Evolutionary conservation across 257 asterid species (phyloP), one percentile per base, ranked within the genome.

Genomic region (Jaltomata sinuosa): DNA sequence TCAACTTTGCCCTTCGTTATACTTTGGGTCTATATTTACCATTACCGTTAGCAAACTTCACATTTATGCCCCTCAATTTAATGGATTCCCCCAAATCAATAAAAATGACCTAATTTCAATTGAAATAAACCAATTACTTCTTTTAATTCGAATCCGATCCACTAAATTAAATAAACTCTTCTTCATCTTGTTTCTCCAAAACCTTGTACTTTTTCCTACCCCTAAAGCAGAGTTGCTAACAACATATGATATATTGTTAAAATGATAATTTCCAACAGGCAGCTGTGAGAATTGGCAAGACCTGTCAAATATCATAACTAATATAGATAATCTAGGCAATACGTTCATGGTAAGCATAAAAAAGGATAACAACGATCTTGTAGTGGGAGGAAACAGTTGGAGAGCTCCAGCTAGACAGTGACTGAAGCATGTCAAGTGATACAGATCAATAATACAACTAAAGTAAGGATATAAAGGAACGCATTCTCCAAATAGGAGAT

Each of bases 201-300:
- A n/a, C n/a, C n/a, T n/a, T n/a, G n/a, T n/a, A n/a, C n/a, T n/a
- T n/a, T n/a, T n/a, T n/a, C n/a, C n/a, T n/a, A n/a, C n/a, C n/a
- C n/a, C 84, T 83, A 81, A 77, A 89, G 83, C 82, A 80, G 52
- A 67, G 54, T 80, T 31, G 80, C 61, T 25, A 84, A 31, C 57
- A 45, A 74, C 71, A 81, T 80, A 69, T 42, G 29, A 31, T 67
- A 64, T 64, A 76, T 80, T 16, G 76, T 49, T 49, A 77, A 76
- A 77, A 49, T 29, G 45, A 77, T 49, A 77, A 34, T 49, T 77
- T 53, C 18, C 82, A 49, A 77, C 45, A 77, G 45, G 64, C 45
- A 47, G 64, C 45, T 29, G 8, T 81, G 78, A 40, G 36, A 81
- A 61, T 61, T 40, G 77, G 74, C 38, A 59, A 42, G 57, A 81